Conservation (phyloP, 2,329 filamentous ascomycete genomes). For the Juglanconis oblonga region DNA sequence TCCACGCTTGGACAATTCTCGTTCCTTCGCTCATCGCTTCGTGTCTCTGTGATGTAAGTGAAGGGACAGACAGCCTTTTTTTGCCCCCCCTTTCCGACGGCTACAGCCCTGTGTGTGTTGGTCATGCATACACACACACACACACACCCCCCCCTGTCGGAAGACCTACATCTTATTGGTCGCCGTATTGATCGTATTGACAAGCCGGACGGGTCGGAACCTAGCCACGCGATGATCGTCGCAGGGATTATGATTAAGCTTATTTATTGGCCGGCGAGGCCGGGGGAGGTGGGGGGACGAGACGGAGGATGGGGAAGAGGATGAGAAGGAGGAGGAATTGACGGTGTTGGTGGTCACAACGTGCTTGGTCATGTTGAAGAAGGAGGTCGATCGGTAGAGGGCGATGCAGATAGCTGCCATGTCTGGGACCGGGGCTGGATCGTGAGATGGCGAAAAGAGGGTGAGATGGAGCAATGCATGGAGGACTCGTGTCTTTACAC, state of each 20-base stretch:
- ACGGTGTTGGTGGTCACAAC: slow-evolving; percentile 20
- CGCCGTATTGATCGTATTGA: slow-evolving; percentile 47
- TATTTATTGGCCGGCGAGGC: not conserved
- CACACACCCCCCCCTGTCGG: not conserved
- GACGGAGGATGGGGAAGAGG: no score
- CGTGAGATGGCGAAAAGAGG: not conserved
- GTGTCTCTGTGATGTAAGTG: no score
- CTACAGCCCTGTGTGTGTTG: not conserved
- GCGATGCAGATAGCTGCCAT: slow-evolving; percentile 48
- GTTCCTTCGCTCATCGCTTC: no score
- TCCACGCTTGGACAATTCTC: no score
- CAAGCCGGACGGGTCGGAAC: no score
- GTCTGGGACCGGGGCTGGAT: not conserved
- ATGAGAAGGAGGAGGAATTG: no score
- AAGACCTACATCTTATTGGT: slow-evolving; percentile 27
- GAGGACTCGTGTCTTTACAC: not conserved
- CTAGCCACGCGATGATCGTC: slow-evolving; percentile 27
- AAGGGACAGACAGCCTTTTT: not conserved
- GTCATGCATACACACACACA: not conserved
- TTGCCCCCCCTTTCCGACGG: not conserved
- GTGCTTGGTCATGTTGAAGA: slow-evolving; percentile 62
- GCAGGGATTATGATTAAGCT: not conserved
- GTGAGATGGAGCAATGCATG: not conserved
- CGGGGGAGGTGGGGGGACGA: no score
- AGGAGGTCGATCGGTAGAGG: slow-evolving; percentile 58